Evolutionary conservation across 106 monocot genomes (phyloP).

Genomic region (Cymbidium sinense): DNA sequence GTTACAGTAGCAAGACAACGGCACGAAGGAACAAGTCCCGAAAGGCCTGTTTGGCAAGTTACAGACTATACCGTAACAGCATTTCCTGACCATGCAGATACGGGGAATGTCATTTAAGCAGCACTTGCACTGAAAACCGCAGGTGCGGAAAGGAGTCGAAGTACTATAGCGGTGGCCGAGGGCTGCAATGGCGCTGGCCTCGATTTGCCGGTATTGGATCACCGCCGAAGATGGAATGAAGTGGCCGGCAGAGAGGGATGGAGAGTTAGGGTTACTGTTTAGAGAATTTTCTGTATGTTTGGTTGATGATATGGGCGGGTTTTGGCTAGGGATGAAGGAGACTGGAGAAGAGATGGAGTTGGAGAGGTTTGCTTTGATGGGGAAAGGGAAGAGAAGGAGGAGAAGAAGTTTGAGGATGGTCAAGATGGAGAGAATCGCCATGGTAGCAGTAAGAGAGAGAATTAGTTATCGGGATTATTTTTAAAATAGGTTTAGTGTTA

Average conservation of each 20-base stretch:
- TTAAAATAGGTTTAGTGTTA: too few species aligned
- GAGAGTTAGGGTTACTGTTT: too few species aligned
- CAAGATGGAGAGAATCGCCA: background rate
- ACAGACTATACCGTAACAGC: slow-evolving; percentile 77
- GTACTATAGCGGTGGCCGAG: background rate
- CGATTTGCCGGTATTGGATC: background rate
- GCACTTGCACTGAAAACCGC: slow-evolving; percentile 41
- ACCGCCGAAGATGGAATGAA: background rate
- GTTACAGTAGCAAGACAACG: slow-evolving; percentile 53
- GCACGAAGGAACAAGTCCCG: slow-evolving; percentile 65
- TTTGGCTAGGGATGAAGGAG: background rate
- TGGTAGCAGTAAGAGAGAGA: background rate
- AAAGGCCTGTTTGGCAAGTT: slow-evolving; percentile 67
- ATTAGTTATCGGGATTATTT: too few species aligned
- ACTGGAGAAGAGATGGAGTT: background rate
- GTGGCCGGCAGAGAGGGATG: background rate
- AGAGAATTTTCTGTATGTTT: background rate
- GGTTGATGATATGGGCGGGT: background rate
- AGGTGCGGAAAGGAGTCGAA: slow-evolving; percentile 40
- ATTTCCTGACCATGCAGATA: slow-evolving; percentile 44
- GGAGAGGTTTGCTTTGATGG: background rate
- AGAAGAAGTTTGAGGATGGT: background rate
- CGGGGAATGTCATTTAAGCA: slow-evolving; percentile 29
- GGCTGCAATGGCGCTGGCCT: background rate
- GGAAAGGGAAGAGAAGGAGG: background rate